Conservation (phyloP, 176 grass and related monocot species). For the Musa troglodytarum region DNA sequence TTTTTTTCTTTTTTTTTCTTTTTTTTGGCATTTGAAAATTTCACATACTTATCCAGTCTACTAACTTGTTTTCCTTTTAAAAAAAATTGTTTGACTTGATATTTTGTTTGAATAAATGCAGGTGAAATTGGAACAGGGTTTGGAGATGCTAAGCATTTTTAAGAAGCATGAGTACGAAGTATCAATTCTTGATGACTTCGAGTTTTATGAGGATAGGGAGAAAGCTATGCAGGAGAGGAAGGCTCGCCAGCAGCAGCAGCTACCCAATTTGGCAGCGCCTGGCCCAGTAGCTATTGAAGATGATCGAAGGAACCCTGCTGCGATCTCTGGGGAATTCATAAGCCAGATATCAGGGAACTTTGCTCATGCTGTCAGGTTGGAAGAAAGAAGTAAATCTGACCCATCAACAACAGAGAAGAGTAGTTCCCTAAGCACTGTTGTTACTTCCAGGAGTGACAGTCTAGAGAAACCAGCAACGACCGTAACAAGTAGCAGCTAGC, state of each 20-base stretch:
- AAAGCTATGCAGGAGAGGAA: conserved; percentile 60
- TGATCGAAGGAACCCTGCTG: conserved; percentile 35
- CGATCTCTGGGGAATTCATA: conserved; percentile 28
- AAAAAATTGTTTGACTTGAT: not conserved
- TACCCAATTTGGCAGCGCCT: conserved; percentile 13
- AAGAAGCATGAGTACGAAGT: conserved; percentile 44
- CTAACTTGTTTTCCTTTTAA: not conserved
- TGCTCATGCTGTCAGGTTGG: conserved; percentile 42
- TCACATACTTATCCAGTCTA: not conserved
- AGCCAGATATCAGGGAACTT: conserved; percentile 52
- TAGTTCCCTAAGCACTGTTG: not conserved
- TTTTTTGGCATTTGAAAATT: not conserved
- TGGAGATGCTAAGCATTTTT: conserved; percentile 62
- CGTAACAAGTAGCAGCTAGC: not conserved
- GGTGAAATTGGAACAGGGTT: conserved; percentile 68
- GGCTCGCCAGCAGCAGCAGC: conserved; percentile 21
- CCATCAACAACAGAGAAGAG: conserved; percentile 19
- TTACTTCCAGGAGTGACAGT: not conserved
- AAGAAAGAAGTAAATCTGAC: conserved; percentile 28
- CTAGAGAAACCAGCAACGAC: not conserved
- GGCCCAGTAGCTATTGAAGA: not conserved
- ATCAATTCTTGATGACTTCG: conserved; percentile 65
- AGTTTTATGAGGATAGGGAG: conserved; percentile 66
- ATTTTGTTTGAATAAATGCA: conserved; percentile 10
- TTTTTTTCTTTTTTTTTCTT: not conserved